These are phyloP conservation scores for Pestalotiopsis fici DNA, from an alignment of 2,329 filamentous ascomycete species.

Conservation along the genomic window DNA sequence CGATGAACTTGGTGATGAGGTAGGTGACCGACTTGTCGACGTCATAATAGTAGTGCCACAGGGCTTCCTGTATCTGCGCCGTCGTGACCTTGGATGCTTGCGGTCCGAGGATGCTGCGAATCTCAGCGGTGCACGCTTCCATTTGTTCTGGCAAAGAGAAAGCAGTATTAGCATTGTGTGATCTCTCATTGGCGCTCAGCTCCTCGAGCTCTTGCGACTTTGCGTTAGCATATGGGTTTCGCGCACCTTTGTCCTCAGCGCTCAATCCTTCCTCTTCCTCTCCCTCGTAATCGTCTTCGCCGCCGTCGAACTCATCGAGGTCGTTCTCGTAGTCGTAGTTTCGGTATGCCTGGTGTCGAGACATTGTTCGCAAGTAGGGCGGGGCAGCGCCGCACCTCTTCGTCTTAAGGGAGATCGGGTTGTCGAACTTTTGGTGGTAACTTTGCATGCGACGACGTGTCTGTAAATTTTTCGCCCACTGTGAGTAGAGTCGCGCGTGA, in stretches of 20 bases:
- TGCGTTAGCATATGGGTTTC: neutral
- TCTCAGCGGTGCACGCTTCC: conserved; percentile 65
- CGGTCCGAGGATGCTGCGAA: conserved; percentile 65
- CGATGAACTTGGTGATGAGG: conserved; percentile 65
- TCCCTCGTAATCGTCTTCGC: conserved; percentile 39
- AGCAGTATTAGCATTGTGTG: neutral
- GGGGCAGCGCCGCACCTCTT: neutral
- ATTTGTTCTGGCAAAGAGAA: conserved; percentile 41
- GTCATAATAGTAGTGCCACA: conserved; percentile 98
- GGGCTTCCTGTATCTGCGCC: conserved; percentile 78
- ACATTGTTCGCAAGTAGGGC: conserved; percentile 33
- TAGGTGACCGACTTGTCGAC: conserved; percentile 83
- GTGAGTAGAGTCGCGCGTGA: neutral
- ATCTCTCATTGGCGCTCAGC: neutral
- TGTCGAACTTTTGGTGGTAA: neutral
- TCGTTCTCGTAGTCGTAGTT: conserved; percentile 54
- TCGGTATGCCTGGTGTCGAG: conserved; percentile 46
- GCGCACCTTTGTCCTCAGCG: conserved; percentile 31
- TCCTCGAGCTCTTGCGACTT: neutral
- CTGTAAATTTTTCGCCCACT: neutral
- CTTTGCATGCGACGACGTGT: neutral
- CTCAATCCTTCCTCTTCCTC: conserved; percentile 43
- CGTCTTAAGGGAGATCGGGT: neutral
- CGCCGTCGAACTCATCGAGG: conserved; percentile 51
- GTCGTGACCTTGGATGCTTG: conserved; percentile 57